phyloP scores from a whole-genome alignment of 1,284 basidiomycete species.

The Marasmius fiardii region DNA sequence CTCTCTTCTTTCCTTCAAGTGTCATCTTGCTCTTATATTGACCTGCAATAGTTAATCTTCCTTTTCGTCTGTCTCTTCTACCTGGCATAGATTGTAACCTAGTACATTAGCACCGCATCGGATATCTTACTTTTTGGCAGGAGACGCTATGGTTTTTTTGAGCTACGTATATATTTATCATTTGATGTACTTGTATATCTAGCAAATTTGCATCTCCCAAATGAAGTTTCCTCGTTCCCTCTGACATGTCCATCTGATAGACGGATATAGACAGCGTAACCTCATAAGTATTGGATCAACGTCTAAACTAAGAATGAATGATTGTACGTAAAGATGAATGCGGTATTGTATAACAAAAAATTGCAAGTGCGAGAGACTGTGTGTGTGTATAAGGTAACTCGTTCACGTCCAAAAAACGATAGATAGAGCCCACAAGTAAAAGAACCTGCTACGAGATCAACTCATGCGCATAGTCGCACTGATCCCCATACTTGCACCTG shows the following conservation, averaged over 20 bases:
- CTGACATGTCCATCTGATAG: background rate
- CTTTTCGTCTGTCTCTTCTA: conserved; percentile 25
- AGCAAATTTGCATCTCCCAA: conserved; percentile 12
- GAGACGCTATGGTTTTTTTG: conserved; percentile 28
- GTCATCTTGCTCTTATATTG: conserved; percentile 26
- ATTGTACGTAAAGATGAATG: too few species aligned
- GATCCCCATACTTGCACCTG: conserved; percentile 84
- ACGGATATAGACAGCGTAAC: background rate
- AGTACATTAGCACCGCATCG: conserved; percentile 31
- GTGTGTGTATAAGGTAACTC: background rate
- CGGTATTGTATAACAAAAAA: too few species aligned
- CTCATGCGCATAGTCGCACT: conserved; percentile 78
- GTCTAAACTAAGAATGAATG: too few species aligned
- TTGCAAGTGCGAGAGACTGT: too few species aligned
- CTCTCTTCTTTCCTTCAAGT: conserved; percentile 11
- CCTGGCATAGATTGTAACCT: conserved; percentile 49
- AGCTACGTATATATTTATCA: conserved; percentile 29
- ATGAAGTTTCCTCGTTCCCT: conserved; percentile 6
- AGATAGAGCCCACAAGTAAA: background rate
- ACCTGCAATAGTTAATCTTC: conserved; percentile 7
- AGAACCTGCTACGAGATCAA: conserved; percentile 15
- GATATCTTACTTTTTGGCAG: conserved; percentile 26
- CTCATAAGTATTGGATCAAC: too few species aligned
- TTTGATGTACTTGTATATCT: conserved; percentile 30
- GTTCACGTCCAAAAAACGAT: background rate